phyloP scores from a whole-genome alignment of 2,329 filamentous ascomycete species.

The Aspergillus fijiensis region DNA sequence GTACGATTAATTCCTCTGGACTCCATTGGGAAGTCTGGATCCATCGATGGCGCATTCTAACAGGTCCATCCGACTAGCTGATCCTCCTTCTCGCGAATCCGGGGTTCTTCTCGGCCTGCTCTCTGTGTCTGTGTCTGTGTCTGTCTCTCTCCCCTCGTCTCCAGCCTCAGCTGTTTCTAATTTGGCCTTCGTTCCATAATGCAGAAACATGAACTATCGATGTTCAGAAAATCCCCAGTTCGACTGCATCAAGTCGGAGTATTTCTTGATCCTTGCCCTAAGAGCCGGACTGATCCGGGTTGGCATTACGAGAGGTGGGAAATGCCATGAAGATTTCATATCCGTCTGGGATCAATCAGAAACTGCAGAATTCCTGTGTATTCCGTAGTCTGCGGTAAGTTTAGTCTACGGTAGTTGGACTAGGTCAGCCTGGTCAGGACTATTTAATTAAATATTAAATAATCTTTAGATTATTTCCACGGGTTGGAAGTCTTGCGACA shows the following conservation, averaged over 20 bases:
- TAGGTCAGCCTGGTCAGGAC: not conserved
- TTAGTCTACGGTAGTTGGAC: no score
- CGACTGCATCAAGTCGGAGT: not conserved
- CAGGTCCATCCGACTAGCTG: not conserved
- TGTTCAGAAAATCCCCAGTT: not conserved
- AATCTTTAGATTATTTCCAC: not conserved
- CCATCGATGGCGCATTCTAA: not conserved
- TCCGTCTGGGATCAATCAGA: no score
- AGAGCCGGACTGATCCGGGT: not conserved
- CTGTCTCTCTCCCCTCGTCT: not conserved
- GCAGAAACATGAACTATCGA: no score
- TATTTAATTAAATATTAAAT: not conserved
- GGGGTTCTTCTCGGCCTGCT: slow-evolving; percentile 1
- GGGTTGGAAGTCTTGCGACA: not conserved
- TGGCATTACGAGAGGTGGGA: not conserved
- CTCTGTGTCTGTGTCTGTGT: not conserved
- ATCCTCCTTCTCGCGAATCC: slow-evolving; percentile 14
- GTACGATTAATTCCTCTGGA: no score
- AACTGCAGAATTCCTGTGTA: no score
- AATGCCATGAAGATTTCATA: not conserved
- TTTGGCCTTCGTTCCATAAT: no score
- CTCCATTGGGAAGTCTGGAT: slow-evolving; percentile 12
- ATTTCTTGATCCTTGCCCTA: not conserved
- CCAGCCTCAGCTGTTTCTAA: not conserved
- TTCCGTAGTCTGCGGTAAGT: no score